phyloP scores from a whole-genome alignment of 164 flowering plant genomes.

The Magnolia sinica region DNA sequence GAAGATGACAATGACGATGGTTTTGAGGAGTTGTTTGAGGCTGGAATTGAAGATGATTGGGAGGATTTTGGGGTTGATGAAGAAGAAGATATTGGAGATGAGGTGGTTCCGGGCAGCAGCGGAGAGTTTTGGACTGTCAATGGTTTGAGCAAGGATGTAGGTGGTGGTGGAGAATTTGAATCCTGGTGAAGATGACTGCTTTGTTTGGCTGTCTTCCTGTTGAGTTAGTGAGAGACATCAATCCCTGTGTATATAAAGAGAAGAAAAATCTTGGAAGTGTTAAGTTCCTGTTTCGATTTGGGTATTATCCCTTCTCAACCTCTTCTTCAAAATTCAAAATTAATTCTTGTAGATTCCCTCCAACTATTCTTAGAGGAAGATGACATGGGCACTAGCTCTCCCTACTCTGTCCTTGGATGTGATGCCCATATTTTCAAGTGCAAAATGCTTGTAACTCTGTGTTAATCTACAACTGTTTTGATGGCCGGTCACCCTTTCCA shows the following conservation, averaged over 20 bases:
- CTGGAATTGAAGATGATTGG: slow-evolving; percentile 37
- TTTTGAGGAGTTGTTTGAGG: slow-evolving; percentile 47
- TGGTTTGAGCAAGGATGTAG: slow-evolving; percentile 9
- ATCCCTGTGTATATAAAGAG: neutral
- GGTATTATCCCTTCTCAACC: neutral
- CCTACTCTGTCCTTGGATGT: too few relatives aligned
- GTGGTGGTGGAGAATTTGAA: slow-evolving; percentile 11
- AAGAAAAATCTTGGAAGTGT: too few relatives aligned
- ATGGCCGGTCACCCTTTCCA: too few relatives aligned
- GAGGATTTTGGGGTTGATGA: slow-evolving; percentile 32
- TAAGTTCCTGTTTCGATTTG: neutral
- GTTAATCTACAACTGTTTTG: too few relatives aligned
- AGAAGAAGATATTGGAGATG: slow-evolving; percentile 21
- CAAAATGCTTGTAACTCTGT: too few relatives aligned
- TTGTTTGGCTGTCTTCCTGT: neutral
- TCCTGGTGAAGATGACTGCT: slow-evolving; percentile 30
- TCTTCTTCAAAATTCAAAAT: neutral
- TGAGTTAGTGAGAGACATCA: neutral
- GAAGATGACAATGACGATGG: slow-evolving; percentile 42
- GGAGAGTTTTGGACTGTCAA: slow-evolving; percentile 48
- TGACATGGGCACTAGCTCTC: too few relatives aligned
- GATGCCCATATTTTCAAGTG: too few relatives aligned
- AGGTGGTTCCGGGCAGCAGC: slow-evolving; percentile 2
- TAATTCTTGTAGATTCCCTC: neutral
- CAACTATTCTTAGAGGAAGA: too few relatives aligned